Base-by-base conservation (phyloP, 192 early-diverging fungal species). In the Thoreauomyces humboldtii region DNA sequence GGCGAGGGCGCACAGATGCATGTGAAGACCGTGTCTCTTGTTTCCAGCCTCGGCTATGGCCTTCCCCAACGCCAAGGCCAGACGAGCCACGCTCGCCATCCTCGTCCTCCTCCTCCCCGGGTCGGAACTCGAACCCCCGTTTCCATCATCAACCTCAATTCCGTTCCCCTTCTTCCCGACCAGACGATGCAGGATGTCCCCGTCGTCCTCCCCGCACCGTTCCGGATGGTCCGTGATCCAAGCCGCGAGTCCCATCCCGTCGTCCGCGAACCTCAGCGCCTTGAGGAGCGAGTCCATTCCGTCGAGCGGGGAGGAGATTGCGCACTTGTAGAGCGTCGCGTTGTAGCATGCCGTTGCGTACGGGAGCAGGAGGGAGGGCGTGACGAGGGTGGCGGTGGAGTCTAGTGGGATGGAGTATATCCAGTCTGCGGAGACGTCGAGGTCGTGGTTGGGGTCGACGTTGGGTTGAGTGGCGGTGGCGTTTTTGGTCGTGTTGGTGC, bases 261-360 rank as follows among this genome's bases (percentile, higher is more conserved):
- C 11, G 35, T 59, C 57, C 11, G 41, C 15, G n/a, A 1, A 15
- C 0, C 2, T 1, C 15, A 59, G 37, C 7, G 57, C 57, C 12
- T 17, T 11, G 9, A 36, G 28, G 7, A 59, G 57, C 6, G 21
- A 27, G 19, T 59, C 57, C n/a, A 59, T 59, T 19, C 37, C 37
- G 34, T 34, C 57, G 15, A 59, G 21, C 14, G 57, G 57, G 11
- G 35, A 41, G 34, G 19, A 24, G 0, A 41, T 7, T 17, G 22
- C 17, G 35, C 57, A 59, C 24, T 59, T 34, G 15, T 25, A 37
- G 19, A n/a, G 34, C 17, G 57, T 43, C 17, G 57, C 35, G 37
- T 36, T 32, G 24, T 77, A 12, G 50, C 50, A 52, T 2, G 50
- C 50, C 17, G 50, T 25, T 6, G 50, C 50, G 50, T 52, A 52